Evolutionary conservation across 257 asterid genomes (phyloP), one percentile per base, ranked within the genome.

Genomic region (Solanum okadae): DNA sequence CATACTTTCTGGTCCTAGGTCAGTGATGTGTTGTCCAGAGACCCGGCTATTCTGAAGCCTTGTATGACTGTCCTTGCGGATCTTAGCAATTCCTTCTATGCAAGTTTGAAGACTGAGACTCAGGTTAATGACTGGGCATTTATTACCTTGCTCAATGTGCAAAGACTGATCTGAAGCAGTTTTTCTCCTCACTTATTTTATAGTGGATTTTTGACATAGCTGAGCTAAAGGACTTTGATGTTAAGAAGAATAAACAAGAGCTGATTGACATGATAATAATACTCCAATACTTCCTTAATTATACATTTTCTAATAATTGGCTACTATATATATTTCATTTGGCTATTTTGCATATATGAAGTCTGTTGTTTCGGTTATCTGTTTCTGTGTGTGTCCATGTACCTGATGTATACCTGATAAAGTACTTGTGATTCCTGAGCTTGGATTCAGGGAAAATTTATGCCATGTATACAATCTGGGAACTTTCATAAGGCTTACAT

Each of bases 61-160:
- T 97, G 98, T 90, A n/a, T 91, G 88, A 88, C 95, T 67, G 89
- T 93, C 89, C 89, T 97, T 92, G 93, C 91, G 90, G 93, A 92
- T 90, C 94, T 97, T 86, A 93, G 92, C 93, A 90, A 92, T 90
- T 91, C 95, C 63, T 83, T 92, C 13, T 96, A 91, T 90, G 94
- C 92, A 87, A 86, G 88, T 65, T 68, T 96, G 93, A 93, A 92
- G 90, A 78, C 88, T 77, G 95, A 93, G 92, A 91, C 92, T 83
- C 98, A 96, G 99, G 99, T 97, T 88, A 15, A 70, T 88, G 35
- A 83, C n/a, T 88, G 77, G 52, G 73, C 63, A 67, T 65, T 77
- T n/a, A 78, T 35, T 29, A 27, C 31, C 86, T 82, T 49, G 67
- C 68, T 46, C 11, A 46, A 46, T 46, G 35, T 81, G 68, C 68